Percentiles rank a stretch among this genome's conserved stretches.
phyloP scores from a whole-genome alignment of 2,329 filamentous ascomycete genomes.

The Apiospora arundinis region DNA sequence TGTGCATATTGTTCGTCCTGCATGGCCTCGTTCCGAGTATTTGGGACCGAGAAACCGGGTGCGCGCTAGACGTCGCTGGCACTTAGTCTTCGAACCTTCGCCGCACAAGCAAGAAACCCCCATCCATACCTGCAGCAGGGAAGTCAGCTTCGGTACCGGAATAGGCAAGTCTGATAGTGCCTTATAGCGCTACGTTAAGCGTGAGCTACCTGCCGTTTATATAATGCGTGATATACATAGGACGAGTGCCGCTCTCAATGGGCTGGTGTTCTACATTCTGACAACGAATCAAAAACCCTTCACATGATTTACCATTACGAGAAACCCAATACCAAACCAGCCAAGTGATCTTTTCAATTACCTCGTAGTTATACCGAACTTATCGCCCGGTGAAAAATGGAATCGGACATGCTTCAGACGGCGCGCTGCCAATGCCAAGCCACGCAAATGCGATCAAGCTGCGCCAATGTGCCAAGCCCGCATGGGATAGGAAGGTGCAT shows the following conservation, averaged over 20 bases:
- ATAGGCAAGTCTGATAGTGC: neutral
- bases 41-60: neutral
- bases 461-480: slow-evolving; percentile 3
- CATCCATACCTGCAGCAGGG: neutral
- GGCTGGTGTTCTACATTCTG: neutral
- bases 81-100: neutral
- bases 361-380: neutral
- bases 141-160: neutral
- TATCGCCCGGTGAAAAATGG: neutral
- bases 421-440: neutral
- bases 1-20: neutral
- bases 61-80: neutral
- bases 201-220: neutral
- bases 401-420: neutral
- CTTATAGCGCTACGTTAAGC: neutral
- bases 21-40: neutral
- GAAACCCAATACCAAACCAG: neutral
- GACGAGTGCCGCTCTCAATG: neutral
- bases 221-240: neutral
- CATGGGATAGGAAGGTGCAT: slow-evolving; percentile 10
- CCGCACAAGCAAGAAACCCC: neutral
- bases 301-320: neutral
- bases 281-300: neutral
- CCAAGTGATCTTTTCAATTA: neutral
- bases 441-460: slow-evolving; percentile 3